Percentiles rank a stretch among this genome's conserved stretches.
Conservation (phyloP, 2,329 filamentous ascomycete genomes). For the Neocucurbitaria cava region DNA sequence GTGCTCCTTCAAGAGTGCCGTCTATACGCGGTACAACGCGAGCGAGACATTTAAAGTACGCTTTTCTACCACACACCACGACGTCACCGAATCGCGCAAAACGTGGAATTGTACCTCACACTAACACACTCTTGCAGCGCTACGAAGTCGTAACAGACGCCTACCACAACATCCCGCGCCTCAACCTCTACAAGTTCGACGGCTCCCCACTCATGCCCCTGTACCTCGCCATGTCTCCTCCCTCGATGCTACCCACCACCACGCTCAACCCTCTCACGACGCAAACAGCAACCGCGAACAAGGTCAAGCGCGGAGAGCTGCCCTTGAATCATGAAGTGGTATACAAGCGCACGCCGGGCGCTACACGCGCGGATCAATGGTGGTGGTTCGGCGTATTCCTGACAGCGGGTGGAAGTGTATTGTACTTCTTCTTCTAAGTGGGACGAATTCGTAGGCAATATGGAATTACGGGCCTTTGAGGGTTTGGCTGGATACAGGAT, state of each 20-base stretch:
- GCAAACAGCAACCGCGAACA: slow-evolving; percentile 44
- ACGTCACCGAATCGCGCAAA: neutral
- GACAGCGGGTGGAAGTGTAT: slow-evolving; percentile 56
- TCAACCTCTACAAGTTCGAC: slow-evolving; percentile 70
- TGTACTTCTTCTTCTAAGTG: slow-evolving; percentile 55
- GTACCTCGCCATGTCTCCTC: slow-evolving; percentile 68
- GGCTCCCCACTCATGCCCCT: slow-evolving; percentile 71
- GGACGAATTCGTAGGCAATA: neutral
- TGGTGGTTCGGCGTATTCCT: slow-evolving; percentile 60
- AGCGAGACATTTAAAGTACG: slow-evolving; percentile 67
- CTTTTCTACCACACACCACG: neutral
- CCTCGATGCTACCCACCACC: slow-evolving; percentile 73
- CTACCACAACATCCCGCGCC: slow-evolving; percentile 67
- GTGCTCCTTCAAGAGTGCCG: slow-evolving; percentile 61
- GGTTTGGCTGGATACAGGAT: neutral
- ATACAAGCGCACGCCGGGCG: slow-evolving; percentile 41
- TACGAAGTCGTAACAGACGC: slow-evolving; percentile 61
- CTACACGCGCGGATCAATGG: slow-evolving; percentile 53
- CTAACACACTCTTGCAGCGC: slow-evolving; percentile 33
- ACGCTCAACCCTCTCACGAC: slow-evolving; percentile 65
- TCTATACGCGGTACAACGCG: slow-evolving; percentile 73
- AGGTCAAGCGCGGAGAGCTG: slow-evolving; percentile 45
- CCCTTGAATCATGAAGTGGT: slow-evolving; percentile 52
- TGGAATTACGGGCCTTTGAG: neutral
- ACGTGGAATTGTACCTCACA: neutral